phyloP scores from a whole-genome alignment of 495 filamentous ascomycete genomes.

The Hypoxylon rickii region DNA sequence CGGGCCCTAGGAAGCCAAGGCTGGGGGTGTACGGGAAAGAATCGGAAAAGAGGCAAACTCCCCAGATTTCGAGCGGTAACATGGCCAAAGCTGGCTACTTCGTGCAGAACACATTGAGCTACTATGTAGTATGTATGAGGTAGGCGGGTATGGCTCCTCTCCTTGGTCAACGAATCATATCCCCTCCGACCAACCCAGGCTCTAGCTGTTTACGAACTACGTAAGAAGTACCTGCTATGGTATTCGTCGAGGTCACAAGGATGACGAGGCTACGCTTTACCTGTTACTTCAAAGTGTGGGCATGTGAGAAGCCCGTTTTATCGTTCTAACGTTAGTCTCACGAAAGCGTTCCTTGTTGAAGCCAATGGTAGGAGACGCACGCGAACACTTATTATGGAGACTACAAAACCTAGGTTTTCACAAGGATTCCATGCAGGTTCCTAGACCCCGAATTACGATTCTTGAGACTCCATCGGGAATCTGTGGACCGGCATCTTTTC shows the following conservation, averaged over 20 bases:
- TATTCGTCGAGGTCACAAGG: slow-evolving; percentile 29
- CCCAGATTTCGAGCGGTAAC: slow-evolving; percentile 26
- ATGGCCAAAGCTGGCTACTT: slow-evolving; percentile 15
- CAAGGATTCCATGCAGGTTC: slow-evolving; percentile 36
- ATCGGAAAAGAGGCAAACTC: slow-evolving; percentile 33
- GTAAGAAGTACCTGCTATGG: background rate
- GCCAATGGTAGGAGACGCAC: slow-evolving; percentile 32
- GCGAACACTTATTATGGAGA: slow-evolving; percentile 37
- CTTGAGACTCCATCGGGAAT: slow-evolving; percentile 36
- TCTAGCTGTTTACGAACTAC: slow-evolving; percentile 10
- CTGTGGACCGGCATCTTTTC: slow-evolving; percentile 36
- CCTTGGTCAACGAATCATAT: slow-evolving; percentile 19
- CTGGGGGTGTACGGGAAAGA: slow-evolving; percentile 34
- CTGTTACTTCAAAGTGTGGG: slow-evolving; percentile 22
- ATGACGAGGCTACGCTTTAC: slow-evolving; percentile 33
- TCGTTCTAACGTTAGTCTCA: slow-evolving; percentile 35
- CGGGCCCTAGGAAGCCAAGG: slow-evolving; percentile 27
- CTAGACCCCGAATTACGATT: slow-evolving; percentile 35
- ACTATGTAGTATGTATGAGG: slow-evolving; percentile 3
- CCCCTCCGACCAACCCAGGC: slow-evolving; percentile 2
- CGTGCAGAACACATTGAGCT: background rate
- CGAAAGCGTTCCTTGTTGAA: slow-evolving; percentile 30
- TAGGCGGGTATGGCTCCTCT: slow-evolving; percentile 11
- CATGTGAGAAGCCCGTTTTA: slow-evolving; percentile 35
- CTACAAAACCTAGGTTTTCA: slow-evolving; percentile 29